phyloP scores from a whole-genome alignment of 2,329 filamentous ascomycete genomes.

The Zasmidium cellare region DNA sequence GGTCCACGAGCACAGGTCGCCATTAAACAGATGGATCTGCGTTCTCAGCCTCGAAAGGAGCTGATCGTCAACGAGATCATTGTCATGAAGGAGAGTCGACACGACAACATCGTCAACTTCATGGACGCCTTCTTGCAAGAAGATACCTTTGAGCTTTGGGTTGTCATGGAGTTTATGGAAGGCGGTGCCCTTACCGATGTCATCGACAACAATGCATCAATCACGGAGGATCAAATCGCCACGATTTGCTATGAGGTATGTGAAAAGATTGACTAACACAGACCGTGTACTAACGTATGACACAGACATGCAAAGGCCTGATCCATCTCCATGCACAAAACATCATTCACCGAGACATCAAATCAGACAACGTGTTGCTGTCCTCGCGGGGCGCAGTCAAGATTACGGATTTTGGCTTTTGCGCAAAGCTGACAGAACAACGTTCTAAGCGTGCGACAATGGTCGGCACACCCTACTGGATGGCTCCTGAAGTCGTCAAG shows the following conservation, averaged over 20 bases:
- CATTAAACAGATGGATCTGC: constrained; percentile 99
- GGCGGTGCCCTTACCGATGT: constrained; percentile 96
- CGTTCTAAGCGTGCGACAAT: constrained; percentile 98
- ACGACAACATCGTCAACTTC: constrained; percentile 99
- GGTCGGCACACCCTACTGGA: constrained; percentile 99
- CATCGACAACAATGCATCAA: constrained; percentile 94
- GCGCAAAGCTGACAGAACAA: constrained; percentile 94
- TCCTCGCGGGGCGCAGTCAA: constrained; percentile 95
- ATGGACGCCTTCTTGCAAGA: constrained; percentile 95
- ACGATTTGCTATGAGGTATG: constrained; percentile 94
- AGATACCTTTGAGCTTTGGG: constrained; percentile 94
- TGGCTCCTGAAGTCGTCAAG: constrained; percentile 98
- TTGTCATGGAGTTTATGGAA: constrained; percentile 99
- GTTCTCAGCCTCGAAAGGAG: constrained; percentile 95
- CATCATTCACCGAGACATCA: constrained; percentile 99
- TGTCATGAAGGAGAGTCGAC: constrained; percentile 99
- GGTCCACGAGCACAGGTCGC: constrained; percentile 86
- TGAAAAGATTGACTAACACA: constrained; percentile 8
- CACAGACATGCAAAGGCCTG: constrained; percentile 87
- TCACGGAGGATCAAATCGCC: constrained; percentile 95
- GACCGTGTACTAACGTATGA: constrained; percentile 27
- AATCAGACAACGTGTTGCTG: constrained; percentile 96
- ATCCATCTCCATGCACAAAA: constrained; percentile 93
- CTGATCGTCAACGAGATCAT: constrained; percentile 99
- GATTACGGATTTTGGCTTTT: constrained; percentile 96